Evolutionary conservation across 2,329 filamentous ascomycete species (phyloP).

Genomic region (Colletotrichum filicis): DNA sequence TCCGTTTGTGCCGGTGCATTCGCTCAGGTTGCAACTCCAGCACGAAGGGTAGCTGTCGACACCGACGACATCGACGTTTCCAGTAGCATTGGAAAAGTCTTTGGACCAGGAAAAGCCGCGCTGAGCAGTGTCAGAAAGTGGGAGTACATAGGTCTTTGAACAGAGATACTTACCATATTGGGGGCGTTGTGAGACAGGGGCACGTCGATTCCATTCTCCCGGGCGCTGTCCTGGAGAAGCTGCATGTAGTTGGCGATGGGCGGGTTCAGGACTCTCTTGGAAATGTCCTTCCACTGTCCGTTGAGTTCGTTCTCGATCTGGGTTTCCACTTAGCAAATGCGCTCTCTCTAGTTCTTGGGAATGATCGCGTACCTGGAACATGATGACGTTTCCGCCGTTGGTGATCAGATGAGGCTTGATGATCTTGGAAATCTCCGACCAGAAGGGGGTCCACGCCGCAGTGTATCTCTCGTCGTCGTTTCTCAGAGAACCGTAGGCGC

Average conservation of each 20-base stretch:
- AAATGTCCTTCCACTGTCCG: constrained; percentile 54
- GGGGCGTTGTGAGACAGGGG: constrained; percentile 70
- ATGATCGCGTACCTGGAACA: constrained; percentile 50
- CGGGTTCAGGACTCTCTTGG: constrained; percentile 57
- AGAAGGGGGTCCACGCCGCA: constrained; percentile 64
- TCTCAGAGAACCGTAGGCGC: constrained; percentile 63
- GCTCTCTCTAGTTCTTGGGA: accelerated
- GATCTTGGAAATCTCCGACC: constrained; percentile 59
- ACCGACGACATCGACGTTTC: constrained; percentile 65
- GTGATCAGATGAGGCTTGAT: constrained; percentile 65
- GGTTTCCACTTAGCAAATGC: not conserved
- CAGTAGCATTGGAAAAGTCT: constrained; percentile 66
- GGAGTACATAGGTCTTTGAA: too few relatives aligned
- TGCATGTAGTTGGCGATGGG: constrained; percentile 67
- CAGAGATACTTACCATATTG: constrained; percentile 55
- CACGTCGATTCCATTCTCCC: constrained; percentile 67
- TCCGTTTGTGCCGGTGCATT: constrained; percentile 70
- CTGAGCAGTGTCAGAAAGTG: not conserved
- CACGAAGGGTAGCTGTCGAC: constrained; percentile 66
- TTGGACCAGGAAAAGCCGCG: constrained; percentile 66
- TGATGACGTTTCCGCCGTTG: constrained; percentile 65
- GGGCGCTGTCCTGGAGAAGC: constrained; percentile 61
- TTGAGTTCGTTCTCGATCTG: constrained; percentile 67
- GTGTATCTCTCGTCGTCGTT: constrained; percentile 64
- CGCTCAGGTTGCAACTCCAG: constrained; percentile 72